Base-by-base conservation (phyloP, 2,329 filamentous ascomycete genomes). In the Cordyceps farinosa region DNA sequence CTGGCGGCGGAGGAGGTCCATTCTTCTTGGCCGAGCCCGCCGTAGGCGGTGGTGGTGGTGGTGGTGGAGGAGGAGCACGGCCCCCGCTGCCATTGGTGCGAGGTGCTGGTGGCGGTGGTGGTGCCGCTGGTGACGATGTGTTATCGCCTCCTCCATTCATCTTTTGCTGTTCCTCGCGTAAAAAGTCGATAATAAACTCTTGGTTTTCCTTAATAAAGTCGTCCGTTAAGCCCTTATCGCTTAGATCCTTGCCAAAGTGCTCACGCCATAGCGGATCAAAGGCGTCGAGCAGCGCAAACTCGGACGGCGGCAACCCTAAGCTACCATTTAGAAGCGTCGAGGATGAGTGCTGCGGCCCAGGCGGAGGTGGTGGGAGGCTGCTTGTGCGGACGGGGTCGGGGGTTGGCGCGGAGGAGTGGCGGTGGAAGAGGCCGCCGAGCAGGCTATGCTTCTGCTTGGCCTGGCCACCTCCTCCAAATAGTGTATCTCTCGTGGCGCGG, bases 401-500 rank as follows among this genome's bases (percentile, higher is more conserved):
- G 47, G 83, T 83, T 9, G 82, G 79, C 8, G 82, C 80, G 54
- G 85, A 85, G 40, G 83, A 82, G 71, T 87, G 84, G 67, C 83
- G 82, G 75, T 87, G 83, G 70, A 88, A 88, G 22, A 89, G 77
- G 59, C 85, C 82, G 63, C 86, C 85, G n/a, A 88, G 77, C 64
- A 88, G 72, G 66, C 80, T 77, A 51, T 76, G 76, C 72, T 76
- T 79, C 57, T 74, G 71, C 32, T 66, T 70, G 27, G 74, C 68
- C 36, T 74, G 74, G 51, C 79, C 78, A 29, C 75, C 71, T 56
- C 84, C 84, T 62, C 84, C 86, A 70, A 96, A 97, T 0, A 90
- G 89, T 40, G 90, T 94, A 66, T 87, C 83, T 74, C 82, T 87
- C 3, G 93, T 97, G 66, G 89, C 87, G 79, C 96, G 96, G 79